Base-by-base conservation (phyloP, 768 basidiomycete genomes). In the Lentinula guzmanii region DNA sequence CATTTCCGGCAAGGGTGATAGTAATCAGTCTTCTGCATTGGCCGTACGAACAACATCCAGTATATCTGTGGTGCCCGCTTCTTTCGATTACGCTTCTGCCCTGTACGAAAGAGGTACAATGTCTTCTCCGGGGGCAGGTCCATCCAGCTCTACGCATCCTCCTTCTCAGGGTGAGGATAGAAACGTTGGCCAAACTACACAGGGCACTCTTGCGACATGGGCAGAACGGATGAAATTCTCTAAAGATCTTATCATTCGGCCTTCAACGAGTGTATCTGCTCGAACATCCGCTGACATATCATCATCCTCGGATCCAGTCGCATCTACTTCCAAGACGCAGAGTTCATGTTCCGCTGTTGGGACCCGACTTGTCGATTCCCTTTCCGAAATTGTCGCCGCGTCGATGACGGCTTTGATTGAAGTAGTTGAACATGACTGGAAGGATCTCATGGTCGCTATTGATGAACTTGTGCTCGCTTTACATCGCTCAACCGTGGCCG, bases 361-460 rank as follows among this genome's bases (percentile, higher is more conserved):
- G 63, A 69, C 78, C 60, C 74, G 73, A 60, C 66, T 78, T 21
- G 72, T 76, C 45, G 74, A 79, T 63, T 78, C 83, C 15, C 69
- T 87, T 43, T 78, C 85, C 11, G 72, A 76, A 43, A 70, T 78
- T 13, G 67, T 85, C 46, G 84, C 83, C 42, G 74, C 76, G 42
- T 80, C 76, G 48, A 74, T 78, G 57, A 79, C 78, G 51, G 76
- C 76, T 11, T 69, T 80, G 24, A 67, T 77, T 1, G 73, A 79
- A 6, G 72, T 72, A n/a, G 70, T 86, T 21, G 76, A 76, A 8
- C 76, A 73, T 56, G 86, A 88, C 61, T 70, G 86, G 55, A 75
- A 79, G 21, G 86, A 87, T 64, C 74, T 88, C 18, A 69, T 82
- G 37, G 81, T 82, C 28, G 85, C 84, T 3, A 75, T 89, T 34